These are phyloP conservation scores for Brassica cretica DNA, from an alignment of 345 rosid genomes.

Conservation along the genomic window DNA sequence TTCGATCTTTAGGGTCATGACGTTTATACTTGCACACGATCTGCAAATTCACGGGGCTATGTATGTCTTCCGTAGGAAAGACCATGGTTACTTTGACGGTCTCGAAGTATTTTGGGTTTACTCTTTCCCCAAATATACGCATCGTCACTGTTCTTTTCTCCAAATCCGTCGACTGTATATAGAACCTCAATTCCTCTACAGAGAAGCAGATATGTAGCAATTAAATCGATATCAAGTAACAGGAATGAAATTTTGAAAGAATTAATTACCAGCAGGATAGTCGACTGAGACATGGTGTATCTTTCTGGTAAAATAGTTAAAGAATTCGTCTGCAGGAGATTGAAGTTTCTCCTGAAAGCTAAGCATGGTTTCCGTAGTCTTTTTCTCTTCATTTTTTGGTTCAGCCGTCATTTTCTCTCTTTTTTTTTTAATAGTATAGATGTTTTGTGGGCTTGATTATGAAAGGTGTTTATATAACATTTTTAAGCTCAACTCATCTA, in stretches of 20 bases:
- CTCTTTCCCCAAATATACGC: background rate
- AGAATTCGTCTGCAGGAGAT: background rate
- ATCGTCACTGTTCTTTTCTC: background rate
- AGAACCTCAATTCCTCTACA: background rate
- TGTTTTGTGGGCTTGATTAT: background rate
- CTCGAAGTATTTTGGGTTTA: background rate
- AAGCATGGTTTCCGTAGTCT: too few species aligned
- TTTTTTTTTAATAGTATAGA: too few species aligned
- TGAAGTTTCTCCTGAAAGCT: too few species aligned
- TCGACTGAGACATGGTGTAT: background rate
- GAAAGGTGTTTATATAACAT: background rate
- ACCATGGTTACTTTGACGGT: background rate
- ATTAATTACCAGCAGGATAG: background rate
- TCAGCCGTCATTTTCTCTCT: background rate
- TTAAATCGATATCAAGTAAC: background rate
- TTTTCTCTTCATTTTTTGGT: too few species aligned
- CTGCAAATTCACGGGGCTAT: background rate
- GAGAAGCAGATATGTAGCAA: background rate
- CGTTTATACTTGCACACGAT: background rate
- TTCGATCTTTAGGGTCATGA: background rate
- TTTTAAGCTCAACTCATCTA: too few species aligned
- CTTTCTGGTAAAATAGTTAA: background rate
- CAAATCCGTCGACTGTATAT: background rate
- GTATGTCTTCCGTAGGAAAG: background rate
- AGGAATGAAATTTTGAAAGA: background rate